A percentile compares a stretch with the other conserved stretches of the same genome.
These are phyloP conservation scores for Psidium guajava DNA, from an alignment of 345 rosid species.

Conservation along the genomic window DNA sequence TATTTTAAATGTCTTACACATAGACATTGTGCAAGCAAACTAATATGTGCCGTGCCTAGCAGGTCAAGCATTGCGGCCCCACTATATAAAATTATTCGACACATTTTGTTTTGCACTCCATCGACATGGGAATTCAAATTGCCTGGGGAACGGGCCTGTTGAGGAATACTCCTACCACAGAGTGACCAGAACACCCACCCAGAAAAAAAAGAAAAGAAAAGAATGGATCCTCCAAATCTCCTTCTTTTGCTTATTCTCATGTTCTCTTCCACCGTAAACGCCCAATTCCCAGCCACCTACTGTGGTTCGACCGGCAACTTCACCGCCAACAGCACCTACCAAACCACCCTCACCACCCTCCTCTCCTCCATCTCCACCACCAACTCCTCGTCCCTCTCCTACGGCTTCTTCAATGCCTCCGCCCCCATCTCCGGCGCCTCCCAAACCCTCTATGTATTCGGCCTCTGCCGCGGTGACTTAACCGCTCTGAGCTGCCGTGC, in stretches of 20 bases:
- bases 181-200: not conserved
- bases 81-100: too few species aligned
- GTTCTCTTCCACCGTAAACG: not conserved
- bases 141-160: too few species aligned
- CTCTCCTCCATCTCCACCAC: too few species aligned
- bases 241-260: not conserved
- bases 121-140: too few species aligned
- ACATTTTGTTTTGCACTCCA: too few species aligned
- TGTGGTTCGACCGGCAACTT: not conserved
- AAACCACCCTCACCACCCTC: not conserved
- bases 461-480: not conserved
- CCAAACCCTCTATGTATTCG: not conserved
- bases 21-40: too few species aligned
- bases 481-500: rapidly evolving
- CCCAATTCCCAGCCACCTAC: not conserved
- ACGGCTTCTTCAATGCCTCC: not conserved
- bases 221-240: not conserved
- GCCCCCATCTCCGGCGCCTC: not conserved
- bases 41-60: too few species aligned
- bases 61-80: too few species aligned
- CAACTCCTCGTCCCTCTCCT: not conserved
- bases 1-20: too few species aligned
- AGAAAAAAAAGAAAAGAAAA: too few species aligned
- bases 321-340: not conserved
- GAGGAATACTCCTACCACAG: not conserved